Base-by-base conservation (phyloP, 176 grass and related monocot species). In the Rhynchospora breviuscula region DNA sequence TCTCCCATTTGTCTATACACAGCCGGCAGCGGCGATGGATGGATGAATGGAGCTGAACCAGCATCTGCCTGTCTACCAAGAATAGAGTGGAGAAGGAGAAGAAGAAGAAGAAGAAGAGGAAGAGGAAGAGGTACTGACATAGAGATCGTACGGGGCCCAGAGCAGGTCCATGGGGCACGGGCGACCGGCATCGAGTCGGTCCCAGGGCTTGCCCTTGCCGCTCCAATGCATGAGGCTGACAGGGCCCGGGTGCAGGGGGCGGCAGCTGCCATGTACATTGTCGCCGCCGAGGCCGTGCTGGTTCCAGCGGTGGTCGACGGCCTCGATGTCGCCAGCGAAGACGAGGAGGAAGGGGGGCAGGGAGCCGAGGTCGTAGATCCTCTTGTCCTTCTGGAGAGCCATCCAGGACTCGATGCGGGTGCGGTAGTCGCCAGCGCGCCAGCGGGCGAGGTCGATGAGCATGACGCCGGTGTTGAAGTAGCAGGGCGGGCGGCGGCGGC, bases 381-480 rank as follows among this genome's bases (percentile, higher is more conserved):
- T 73, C 0, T 80, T 88, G 18, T 91, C 87, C 7, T 91, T 89
- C 67, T 97, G 94, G n/a, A 93, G 23, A 71, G 86, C 83, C 94
- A 97, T 97, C 94, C 94, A 97, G 6, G 22, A 56, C 87, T 91
- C 91, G 73, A 97, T 88, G 3, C 91, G 88, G 59, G 67, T 88
- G 26, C 94, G 84, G 91, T 93, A 97, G 29, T 90, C 85, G 7
- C 91, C 94, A 0, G 86, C 82, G 10, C 94, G 87, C 94, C 94
- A 98, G 7, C 95, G 87, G 13, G 82, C 74, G 14, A 98, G 89
- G 76, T 98, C 90, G 62, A 98, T 72, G 33, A 98, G 87, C 95
- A 94, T 98, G 70, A 98, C 95, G 56, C 95, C 95, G 2, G 92
- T 98, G 84, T 98, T 98, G 89, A 98, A 98, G 88, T 98, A 98